phyloP scores from a whole-genome alignment of 805 yeast genomes.

The Metschnikowia koreensis region DNA sequence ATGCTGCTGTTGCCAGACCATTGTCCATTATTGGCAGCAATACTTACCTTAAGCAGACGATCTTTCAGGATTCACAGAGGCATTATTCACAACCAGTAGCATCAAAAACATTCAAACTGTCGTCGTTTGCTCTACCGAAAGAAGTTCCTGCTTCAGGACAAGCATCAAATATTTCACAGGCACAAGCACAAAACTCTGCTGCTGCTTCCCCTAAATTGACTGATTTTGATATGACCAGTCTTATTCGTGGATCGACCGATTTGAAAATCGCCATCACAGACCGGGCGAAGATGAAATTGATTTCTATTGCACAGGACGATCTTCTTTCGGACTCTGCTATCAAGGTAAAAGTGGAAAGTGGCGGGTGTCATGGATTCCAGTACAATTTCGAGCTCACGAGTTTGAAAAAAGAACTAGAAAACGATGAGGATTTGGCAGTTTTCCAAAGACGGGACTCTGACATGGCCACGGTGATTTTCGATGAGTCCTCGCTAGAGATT shows the following conservation, averaged over 20 bases:
- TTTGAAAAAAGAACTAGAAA: constrained; percentile 30
- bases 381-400: constrained; percentile 69
- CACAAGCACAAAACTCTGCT: background rate
- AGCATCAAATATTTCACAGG: background rate
- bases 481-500: constrained; percentile 75
- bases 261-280: constrained; percentile 46
- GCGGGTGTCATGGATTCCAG: constrained; percentile 98
- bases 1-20: background rate
- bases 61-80: background rate
- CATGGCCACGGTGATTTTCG: constrained; percentile 67
- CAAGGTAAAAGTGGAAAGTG: constrained; percentile 80
- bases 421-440: constrained; percentile 42
- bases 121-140: constrained; percentile 31
- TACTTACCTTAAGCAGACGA: background rate
- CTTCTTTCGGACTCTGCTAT: constrained; percentile 55
- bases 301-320: constrained; percentile 51
- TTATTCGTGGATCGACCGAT: constrained; percentile 35
- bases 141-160: constrained; percentile 7
- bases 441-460: constrained; percentile 57
- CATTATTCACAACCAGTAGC: constrained; percentile 2
- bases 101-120: constrained; percentile 24
- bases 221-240: constrained; percentile 30
- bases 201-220: background rate
- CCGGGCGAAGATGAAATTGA: constrained; percentile 52
- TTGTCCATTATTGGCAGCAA: background rate